phyloP scores from a whole-genome alignment of 352 stramenopile genomes.

The Phytopythium ostracodes region DNA sequence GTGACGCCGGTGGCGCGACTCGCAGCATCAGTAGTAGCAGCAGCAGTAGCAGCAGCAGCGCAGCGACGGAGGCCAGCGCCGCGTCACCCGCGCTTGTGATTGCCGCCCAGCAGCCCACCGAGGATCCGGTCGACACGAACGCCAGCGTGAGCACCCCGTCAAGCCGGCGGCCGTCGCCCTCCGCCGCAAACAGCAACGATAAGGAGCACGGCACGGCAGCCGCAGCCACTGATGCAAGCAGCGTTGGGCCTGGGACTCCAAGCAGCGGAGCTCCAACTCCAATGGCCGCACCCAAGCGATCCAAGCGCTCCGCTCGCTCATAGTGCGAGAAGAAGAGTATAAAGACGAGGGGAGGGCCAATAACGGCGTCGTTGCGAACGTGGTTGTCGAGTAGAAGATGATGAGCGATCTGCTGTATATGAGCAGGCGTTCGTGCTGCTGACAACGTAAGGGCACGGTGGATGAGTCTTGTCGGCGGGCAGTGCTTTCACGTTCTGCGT shows the following conservation, averaged over 20 bases:
- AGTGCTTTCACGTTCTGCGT: too few species aligned
- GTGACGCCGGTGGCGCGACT: background rate
- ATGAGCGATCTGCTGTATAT: too few species aligned
- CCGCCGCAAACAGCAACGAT: too few species aligned
- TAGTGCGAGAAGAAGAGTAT: background rate
- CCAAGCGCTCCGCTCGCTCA: background rate
- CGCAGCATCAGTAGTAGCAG: background rate
- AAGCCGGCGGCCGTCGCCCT: too few species aligned
- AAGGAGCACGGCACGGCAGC: too few species aligned
- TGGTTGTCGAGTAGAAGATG: too few species aligned
- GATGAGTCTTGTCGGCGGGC: too few species aligned
- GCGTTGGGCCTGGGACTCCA: background rate
- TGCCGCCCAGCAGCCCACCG: background rate
- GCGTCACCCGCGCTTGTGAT: background rate
- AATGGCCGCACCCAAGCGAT: background rate
- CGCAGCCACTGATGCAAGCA: too few species aligned
- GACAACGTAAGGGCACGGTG: background rate
- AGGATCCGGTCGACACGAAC: background rate
- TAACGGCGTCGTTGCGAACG: too few species aligned
- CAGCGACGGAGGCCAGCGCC: background rate
- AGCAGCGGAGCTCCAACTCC: background rate
- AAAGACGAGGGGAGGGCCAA: too few species aligned
- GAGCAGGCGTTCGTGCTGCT: too few species aligned
- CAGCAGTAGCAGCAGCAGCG: constrained; percentile 1
- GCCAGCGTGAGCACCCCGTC: background rate